phyloP scores from a whole-genome alignment of 176 grass and related monocot species.

The Elymus sibiricus region DNA sequence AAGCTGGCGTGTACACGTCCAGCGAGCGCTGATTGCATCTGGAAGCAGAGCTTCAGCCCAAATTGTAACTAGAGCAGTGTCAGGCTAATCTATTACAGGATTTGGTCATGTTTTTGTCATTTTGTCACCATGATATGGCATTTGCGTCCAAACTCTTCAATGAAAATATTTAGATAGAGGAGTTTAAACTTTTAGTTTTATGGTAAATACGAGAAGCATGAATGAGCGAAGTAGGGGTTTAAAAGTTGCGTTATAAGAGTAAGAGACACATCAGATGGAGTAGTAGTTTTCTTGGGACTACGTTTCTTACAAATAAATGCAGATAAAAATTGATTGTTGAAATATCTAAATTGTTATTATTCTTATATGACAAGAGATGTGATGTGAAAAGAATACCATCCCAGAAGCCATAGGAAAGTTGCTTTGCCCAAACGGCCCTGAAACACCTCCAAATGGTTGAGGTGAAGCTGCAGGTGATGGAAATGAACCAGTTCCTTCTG shows the following conservation, averaged over 20 bases:
- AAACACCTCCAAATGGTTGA: constrained; percentile 51
- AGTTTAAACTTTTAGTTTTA: background rate
- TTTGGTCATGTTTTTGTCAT: background rate
- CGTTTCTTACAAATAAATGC: background rate
- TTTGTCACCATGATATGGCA: background rate
- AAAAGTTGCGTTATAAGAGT: background rate
- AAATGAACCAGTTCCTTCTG: constrained; percentile 67
- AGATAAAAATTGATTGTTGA: background rate
- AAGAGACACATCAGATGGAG: background rate
- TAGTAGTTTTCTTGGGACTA: background rate
- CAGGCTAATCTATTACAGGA: background rate
- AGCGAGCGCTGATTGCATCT: background rate
- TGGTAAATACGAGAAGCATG: background rate
- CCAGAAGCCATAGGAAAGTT: constrained; percentile 58
- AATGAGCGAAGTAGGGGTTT: background rate
- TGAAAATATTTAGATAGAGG: background rate
- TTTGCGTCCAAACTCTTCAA: background rate
- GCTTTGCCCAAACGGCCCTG: constrained; percentile 64
- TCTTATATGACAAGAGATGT: constrained; percentile 13
- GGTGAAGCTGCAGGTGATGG: constrained; percentile 71
- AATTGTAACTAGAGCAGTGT: constrained; percentile 9
- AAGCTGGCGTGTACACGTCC: background rate
- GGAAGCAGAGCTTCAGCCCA: background rate
- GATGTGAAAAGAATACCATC: constrained; percentile 52
- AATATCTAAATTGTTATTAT: background rate